These are phyloP conservation scores for Capsicum baccatum DNA, from an alignment of 257 asterid genomes.

Conservation along the genomic window DNA sequence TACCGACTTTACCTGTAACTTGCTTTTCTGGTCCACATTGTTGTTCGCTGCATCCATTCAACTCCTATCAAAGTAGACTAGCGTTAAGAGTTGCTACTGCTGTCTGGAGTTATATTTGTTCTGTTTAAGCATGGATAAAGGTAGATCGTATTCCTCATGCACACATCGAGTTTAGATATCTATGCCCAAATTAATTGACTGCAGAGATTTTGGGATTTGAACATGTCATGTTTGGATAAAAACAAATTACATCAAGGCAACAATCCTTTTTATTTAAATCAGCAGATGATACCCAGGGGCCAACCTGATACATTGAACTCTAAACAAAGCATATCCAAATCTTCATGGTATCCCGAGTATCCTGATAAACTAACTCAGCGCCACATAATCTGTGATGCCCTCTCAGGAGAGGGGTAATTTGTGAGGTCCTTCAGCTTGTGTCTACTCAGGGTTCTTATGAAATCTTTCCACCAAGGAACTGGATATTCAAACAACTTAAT, in stretches of 20 bases:
- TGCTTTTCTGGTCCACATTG: background rate
- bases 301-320: background rate
- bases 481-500: background rate
- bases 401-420: slow-evolving; percentile 1
- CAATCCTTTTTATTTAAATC: background rate
- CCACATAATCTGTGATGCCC: background rate
- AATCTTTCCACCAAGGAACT: slow-evolving; percentile 19
- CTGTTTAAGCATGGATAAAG: slow-evolving; percentile 16
- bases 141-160: slow-evolving; percentile 3
- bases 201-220: slow-evolving; percentile 17
- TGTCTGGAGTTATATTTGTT: background rate
- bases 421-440: slow-evolving; percentile 12
- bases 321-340: slow-evolving; percentile 18
- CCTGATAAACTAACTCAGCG: background rate
- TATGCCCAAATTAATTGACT: background rate
- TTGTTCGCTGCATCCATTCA: slow-evolving; percentile 17
- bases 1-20: background rate
- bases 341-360: background rate
- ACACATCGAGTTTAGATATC: slow-evolving; percentile 24
- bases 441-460: background rate
- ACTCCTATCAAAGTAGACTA: slow-evolving; percentile 14
- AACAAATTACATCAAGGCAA: background rate
- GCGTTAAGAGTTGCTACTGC: slow-evolving; percentile 15
- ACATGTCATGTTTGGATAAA: slow-evolving; percentile 7
- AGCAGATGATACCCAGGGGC: slow-evolving; percentile 1